These are phyloP conservation scores for Colletotrichum liaoningense DNA, from an alignment of 2,329 filamentous ascomycete genomes.

Conservation along the genomic window DNA sequence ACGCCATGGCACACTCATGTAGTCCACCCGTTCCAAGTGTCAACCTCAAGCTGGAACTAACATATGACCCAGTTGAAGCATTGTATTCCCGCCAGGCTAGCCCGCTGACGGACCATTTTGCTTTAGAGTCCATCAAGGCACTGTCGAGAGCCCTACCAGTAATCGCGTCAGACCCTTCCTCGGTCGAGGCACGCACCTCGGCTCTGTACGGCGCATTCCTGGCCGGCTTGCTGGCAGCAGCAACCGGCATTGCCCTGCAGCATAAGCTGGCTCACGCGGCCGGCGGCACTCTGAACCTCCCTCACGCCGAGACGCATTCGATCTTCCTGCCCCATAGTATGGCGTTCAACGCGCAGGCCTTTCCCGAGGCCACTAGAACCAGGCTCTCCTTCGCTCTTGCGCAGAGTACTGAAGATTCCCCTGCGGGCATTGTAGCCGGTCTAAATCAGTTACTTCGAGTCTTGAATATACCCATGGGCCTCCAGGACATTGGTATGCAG, in stretches of 20 bases:
- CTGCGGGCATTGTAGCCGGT: slow-evolving; percentile 24
- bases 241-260: slow-evolving; percentile 32
- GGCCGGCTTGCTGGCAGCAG: slow-evolving; percentile 20
- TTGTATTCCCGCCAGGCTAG: slow-evolving; percentile 31
- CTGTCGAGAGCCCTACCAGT: slow-evolving; percentile 57
- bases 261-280: slow-evolving; percentile 35
- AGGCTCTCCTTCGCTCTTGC: slow-evolving; percentile 18
- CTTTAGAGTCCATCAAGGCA: slow-evolving; percentile 34
- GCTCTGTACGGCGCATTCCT: slow-evolving; percentile 35
- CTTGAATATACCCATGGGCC: slow-evolving; percentile 60
- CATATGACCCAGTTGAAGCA: slow-evolving; percentile 20
- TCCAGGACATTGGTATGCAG: slow-evolving; percentile 66
- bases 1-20: slow-evolving; percentile 35
- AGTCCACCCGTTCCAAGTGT: background rate
- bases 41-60: background rate
- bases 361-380: slow-evolving; percentile 1
- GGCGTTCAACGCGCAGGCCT: slow-evolving; percentile 18
- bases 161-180: slow-evolving; percentile 58
- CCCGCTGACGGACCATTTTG: slow-evolving; percentile 27
- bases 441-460: slow-evolving; percentile 30
- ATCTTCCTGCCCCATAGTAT: slow-evolving; percentile 33
- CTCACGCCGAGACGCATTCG: slow-evolving; percentile 35
- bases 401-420: slow-evolving; percentile 25
- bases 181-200: slow-evolving; percentile 53
- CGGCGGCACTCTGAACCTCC: slow-evolving; percentile 27